phyloP scores from a whole-genome alignment of 257 asterid genomes.

The Jacaranda copaia region DNA sequence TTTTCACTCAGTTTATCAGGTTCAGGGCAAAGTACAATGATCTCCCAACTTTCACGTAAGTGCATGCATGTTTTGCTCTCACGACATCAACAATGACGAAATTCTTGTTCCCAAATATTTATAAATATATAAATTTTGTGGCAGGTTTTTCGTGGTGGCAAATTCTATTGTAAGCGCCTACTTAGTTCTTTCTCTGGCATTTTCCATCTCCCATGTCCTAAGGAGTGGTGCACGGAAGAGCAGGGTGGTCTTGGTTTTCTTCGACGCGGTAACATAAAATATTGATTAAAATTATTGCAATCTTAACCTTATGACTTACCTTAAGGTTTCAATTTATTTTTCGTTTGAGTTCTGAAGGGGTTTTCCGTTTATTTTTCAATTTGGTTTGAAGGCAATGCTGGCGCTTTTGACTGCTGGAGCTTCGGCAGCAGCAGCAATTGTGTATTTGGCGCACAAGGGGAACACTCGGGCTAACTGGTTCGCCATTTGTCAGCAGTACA shows the following conservation, averaged over 20 bases:
- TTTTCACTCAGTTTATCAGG: slow-evolving; percentile 57
- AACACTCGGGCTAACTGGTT: slow-evolving; percentile 73
- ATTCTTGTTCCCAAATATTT: no score
- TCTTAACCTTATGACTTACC: no score
- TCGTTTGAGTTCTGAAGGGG: no score
- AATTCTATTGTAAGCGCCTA: slow-evolving; percentile 72
- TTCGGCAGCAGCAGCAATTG: slow-evolving; percentile 86
- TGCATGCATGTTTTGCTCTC: not conserved
- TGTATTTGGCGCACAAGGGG: slow-evolving; percentile 86
- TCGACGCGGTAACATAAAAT: slow-evolving; percentile 58
- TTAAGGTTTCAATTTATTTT: no score
- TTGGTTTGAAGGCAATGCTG: slow-evolving; percentile 59
- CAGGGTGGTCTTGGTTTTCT: slow-evolving; percentile 54
- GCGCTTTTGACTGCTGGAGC: slow-evolving; percentile 69
- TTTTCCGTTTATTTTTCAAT: no score
- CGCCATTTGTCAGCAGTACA: slow-evolving; percentile 78
- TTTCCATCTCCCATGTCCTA: slow-evolving; percentile 70
- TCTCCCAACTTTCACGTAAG: slow-evolving; percentile 80
- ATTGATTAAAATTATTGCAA: no score
- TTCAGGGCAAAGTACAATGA: slow-evolving; percentile 61
- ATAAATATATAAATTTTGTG: no score
- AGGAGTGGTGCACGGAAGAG: slow-evolving; percentile 44
- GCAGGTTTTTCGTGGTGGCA: slow-evolving; percentile 84
- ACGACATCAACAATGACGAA: no score
- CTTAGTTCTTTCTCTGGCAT: slow-evolving; percentile 64